Evolutionary conservation across 2,329 filamentous ascomycete genomes (phyloP), one percentile per base, ranked within the genome.

Genomic region (Remersonia thermophila): DNA sequence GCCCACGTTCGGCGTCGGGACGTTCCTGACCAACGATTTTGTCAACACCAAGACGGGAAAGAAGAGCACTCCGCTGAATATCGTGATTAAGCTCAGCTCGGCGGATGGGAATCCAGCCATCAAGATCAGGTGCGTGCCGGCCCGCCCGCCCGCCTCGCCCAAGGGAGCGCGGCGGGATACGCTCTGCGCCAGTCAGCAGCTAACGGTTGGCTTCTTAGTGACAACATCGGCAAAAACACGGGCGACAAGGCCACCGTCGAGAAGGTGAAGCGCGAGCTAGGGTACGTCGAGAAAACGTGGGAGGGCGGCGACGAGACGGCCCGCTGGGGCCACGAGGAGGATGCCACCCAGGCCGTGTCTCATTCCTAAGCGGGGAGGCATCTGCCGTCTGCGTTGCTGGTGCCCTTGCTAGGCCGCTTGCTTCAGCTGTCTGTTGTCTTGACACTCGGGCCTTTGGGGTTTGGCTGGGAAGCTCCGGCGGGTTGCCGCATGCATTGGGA

Each of bases 1-100:
- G 41, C 81, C 89, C 10, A 83, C 81, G 0, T 98, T 98, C 61
- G 91, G 91, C 42, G 83, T 98, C 1, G 91, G 91, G 4, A 98
- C 91, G 0, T 96, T 84, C 59, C 70, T 98, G 50, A 98, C 91
- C 3, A 95, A 98, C 53, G 91, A 98, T 58, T 98, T 91, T 55
- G 64, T 63, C n/a, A 74, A 81, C 46, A 63, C 71, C 42, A 75
- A 68, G 26, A 82, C 78, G 1, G 78, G 79, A 27, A 76, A 77
- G 48, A 96, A 95, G 60, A 95, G 87, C 1, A 75, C 78, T 12
- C 91, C 91, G 0, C 64, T 98, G 37, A 98, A 98, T 52, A 98
- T 98, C 51, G 91, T 98, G 48, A 95, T 98, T 62, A 98, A 98
- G 63, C 71, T 98, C 42, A 84, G 83, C 43, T 86, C 83, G 8